Evolutionary conservation across 371 early-diverging fungal genomes (phyloP), one percentile per base, ranked within the genome.

Genomic region (Choanephora cucurbitarum): DNA sequence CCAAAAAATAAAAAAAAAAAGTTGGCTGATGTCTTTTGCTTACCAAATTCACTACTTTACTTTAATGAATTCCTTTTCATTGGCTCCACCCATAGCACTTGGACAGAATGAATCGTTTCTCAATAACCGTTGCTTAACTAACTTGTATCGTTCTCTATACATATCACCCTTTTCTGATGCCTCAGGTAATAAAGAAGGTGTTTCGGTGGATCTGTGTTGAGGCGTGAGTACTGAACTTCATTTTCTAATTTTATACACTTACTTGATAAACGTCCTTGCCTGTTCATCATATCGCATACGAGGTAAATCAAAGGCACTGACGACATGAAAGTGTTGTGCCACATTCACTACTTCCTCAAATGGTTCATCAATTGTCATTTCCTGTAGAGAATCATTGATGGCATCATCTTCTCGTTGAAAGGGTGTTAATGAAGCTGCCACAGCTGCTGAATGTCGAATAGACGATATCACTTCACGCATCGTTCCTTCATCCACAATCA

Each of bases 91-190:
- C 53, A 60, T 44, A 3, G 51, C 21, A 18, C 88, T 75, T 0
- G 88, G 82, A 42, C 84, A 69, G 69, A 93, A 95, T 45, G 76
- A 69, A 49, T 92, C 93, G 59, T 94, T 91, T 34, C 94, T 75
- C 70, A 95, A 53, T 5, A 94, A 64, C 11, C 94, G 73, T 57
- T 96, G 95, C 49, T 82, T 77, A 1, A 94, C 58, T 9, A 92
- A 48, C 40, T 93, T 83, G 62, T 81, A 89, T 39, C 95, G 77
- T 44, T 91, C 92, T 28, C 90, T 68, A 55, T 80, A 86, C 67
- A 88, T 69, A 1, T 83, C 78, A 3, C 84, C 80, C 60, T 93
- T 93, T 24, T 82, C 77, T 11, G 69, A 69, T 0, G 91, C 85
- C 3, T 75, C 55, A 0, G 85, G 79, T 13, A 94, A 66, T n/a